Percentiles rank a stretch among this genome's conserved stretches.
Evolutionary conservation across 2,329 filamentous ascomycete genomes (phyloP).

Genomic region (Venturia aucupariae): DNA sequence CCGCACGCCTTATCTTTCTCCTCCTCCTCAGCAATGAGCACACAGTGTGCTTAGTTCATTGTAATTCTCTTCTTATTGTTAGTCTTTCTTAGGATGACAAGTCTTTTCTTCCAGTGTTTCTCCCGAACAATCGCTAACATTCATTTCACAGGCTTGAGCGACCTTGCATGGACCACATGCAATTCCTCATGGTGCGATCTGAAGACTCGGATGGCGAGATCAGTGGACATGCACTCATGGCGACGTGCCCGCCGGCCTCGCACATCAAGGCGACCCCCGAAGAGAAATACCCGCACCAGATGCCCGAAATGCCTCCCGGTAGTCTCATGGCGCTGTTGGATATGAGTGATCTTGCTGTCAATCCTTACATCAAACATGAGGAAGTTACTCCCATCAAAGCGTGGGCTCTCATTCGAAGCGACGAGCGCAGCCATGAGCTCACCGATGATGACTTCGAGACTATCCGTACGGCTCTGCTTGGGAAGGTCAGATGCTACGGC

Average conservation of each 20-base stretch:
- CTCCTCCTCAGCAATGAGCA: constrained; percentile 43
- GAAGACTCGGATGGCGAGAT: constrained; percentile 52
- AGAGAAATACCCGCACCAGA: constrained; percentile 56
- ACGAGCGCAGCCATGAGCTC: constrained; percentile 60
- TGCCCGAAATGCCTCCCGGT: constrained; percentile 67
- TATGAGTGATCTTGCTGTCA: constrained; percentile 68
- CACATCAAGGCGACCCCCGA: constrained; percentile 48
- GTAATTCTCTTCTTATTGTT: constrained; percentile 21
- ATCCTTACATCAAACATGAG: constrained; percentile 51
- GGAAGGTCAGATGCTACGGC: constrained; percentile 86
- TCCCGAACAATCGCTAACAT: neutral
- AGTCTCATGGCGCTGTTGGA: constrained; percentile 77
- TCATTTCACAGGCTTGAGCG: constrained; percentile 61
- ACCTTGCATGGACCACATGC: constrained; percentile 86
- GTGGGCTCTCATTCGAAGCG: constrained; percentile 69
- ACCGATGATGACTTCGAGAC: constrained; percentile 58
- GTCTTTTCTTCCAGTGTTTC: neutral
- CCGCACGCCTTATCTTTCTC: constrained; percentile 57
- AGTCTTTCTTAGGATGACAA: constrained; percentile 17
- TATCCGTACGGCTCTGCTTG: constrained; percentile 63
- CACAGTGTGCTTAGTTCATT: constrained; percentile 15
- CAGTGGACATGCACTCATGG: constrained; percentile 90
- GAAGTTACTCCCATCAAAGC: constrained; percentile 96
- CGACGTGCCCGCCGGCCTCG: constrained; percentile 69
- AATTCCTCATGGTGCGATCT: constrained; percentile 59